Conservation (phyloP, 371 early-diverging fungal genomes). For the Rhizomucor miehei region DNA sequence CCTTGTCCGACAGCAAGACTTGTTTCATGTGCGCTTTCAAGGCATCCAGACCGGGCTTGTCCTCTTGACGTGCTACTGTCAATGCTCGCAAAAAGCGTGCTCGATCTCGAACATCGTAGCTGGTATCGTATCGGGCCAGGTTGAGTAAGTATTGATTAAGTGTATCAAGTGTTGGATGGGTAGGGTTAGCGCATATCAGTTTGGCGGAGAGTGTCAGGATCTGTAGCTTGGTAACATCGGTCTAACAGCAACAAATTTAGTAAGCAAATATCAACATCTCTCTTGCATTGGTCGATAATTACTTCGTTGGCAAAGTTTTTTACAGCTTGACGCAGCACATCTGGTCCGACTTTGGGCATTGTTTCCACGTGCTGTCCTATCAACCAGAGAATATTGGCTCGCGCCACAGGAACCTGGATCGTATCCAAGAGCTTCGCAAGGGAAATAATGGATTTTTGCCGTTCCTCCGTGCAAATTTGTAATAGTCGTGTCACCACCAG, state of each 20-base stretch:
- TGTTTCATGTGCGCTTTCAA: constrained; percentile 44
- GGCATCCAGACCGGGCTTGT: constrained; percentile 36
- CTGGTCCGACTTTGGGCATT: constrained; percentile 70
- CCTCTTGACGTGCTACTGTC: constrained; percentile 39
- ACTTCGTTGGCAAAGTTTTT: constrained; percentile 73
- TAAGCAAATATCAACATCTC: background rate
- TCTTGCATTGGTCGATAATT: constrained; percentile 3
- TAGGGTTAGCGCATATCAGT: constrained; percentile 52
- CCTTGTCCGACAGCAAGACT: constrained; percentile 52
- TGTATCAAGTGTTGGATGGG: constrained; percentile 39
- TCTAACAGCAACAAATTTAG: constrained; percentile 23
- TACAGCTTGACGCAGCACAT: constrained; percentile 76
- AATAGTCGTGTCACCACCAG: constrained; percentile 73
- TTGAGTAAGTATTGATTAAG: constrained; percentile 76
- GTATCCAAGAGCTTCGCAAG: constrained; percentile 66
- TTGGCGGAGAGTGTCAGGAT: constrained; percentile 79
- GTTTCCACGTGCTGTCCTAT: constrained; percentile 72
- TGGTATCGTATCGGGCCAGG: constrained; percentile 84
- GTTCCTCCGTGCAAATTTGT: constrained; percentile 53
- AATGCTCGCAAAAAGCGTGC: constrained; percentile 80
- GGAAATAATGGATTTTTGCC: constrained; percentile 55
- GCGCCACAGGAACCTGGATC: constrained; percentile 61
- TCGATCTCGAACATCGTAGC: constrained; percentile 90
- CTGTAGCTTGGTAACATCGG: constrained; percentile 72
- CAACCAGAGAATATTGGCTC: constrained; percentile 84